Percentiles rank a stretch among this genome's conserved stretches.
Evolutionary conservation across 2,329 filamentous ascomycete genomes (phyloP).

Genomic region (Paraphaeosphaeria sporulosa): DNA sequence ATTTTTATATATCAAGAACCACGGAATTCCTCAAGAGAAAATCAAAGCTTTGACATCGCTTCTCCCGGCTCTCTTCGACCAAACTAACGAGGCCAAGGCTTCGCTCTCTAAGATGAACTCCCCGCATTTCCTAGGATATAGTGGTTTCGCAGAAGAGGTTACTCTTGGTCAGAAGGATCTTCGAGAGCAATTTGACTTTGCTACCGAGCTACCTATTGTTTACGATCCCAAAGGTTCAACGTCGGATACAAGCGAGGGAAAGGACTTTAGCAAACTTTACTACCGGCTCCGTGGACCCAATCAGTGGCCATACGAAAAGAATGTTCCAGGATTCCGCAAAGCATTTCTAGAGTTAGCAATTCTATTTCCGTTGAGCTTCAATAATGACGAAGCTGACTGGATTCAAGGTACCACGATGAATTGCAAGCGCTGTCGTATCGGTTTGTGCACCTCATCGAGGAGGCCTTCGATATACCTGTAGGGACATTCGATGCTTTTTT

Average conservation of each 20-base stretch:
- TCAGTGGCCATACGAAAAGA: slow-evolving; percentile 43
- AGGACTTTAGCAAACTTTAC: slow-evolving; percentile 50
- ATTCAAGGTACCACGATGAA: slow-evolving; percentile 57
- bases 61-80: slow-evolving; percentile 21
- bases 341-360: slow-evolving; percentile 35
- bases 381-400: not conserved
- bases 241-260: slow-evolving; percentile 34
- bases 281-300: slow-evolving; percentile 53
- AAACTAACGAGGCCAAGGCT: slow-evolving; percentile 15
- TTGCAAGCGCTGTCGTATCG: slow-evolving; percentile 60
- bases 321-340: slow-evolving; percentile 40
- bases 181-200: slow-evolving; percentile 68
- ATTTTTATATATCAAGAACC: slow-evolving; percentile 63
- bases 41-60: slow-evolving; percentile 50
- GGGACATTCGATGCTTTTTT: slow-evolving; percentile 61
- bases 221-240: slow-evolving; percentile 34
- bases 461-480: slow-evolving; percentile 60
- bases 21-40: slow-evolving; percentile 51
- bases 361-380: not conserved
- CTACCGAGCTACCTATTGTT: slow-evolving; percentile 59
- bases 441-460: slow-evolving; percentile 65
- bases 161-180: slow-evolving; percentile 62
- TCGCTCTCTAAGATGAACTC: slow-evolving; percentile 52
- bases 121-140: slow-evolving; percentile 69
- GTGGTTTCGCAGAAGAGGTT: slow-evolving; percentile 62